phyloP scores from a whole-genome alignment of 2,329 filamentous ascomycete genomes.

The Claviceps spartinae region DNA sequence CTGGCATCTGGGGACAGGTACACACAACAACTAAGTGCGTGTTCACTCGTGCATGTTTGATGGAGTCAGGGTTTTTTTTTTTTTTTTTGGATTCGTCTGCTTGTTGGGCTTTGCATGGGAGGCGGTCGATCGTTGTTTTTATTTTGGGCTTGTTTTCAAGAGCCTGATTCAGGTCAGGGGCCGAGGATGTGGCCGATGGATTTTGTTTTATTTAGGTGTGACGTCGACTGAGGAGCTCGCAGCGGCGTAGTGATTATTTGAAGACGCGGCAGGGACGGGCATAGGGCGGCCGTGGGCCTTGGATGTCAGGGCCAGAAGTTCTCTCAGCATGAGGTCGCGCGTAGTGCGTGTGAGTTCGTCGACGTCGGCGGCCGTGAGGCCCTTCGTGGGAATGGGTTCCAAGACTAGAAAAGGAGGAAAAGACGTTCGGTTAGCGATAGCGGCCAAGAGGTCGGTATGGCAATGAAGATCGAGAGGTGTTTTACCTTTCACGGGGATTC shows the following conservation, averaged over 20 bases:
- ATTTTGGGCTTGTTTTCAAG: neutral
- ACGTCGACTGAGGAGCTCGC: constrained; percentile 19
- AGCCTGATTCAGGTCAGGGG: neutral
- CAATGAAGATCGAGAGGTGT: no score
- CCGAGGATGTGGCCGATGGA: neutral
- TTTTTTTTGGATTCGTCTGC: neutral
- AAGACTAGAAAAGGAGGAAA: constrained; percentile 40
- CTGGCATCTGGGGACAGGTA: neutral
- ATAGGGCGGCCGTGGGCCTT: constrained; percentile 31
- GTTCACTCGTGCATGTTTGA: neutral
- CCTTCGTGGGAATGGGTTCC: constrained; percentile 64
- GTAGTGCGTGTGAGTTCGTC: constrained; percentile 56
- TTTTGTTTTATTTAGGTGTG: neutral
- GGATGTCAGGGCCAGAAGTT: constrained; percentile 40
- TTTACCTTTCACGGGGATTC: constrained; percentile 62
- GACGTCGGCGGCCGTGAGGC: constrained; percentile 62
- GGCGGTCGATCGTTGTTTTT: neutral
- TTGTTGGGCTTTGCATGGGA: no score
- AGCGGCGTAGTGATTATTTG: constrained; percentile 11
- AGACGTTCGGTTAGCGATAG: neutral
- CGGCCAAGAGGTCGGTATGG: neutral
- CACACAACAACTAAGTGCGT: neutral
- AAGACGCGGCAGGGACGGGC: constrained; percentile 13
- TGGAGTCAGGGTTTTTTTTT: neutral
- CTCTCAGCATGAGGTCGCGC: constrained; percentile 62